Conservation (phyloP, 2,329 filamentous ascomycete genomes). For the Cercospora sojina region DNA sequence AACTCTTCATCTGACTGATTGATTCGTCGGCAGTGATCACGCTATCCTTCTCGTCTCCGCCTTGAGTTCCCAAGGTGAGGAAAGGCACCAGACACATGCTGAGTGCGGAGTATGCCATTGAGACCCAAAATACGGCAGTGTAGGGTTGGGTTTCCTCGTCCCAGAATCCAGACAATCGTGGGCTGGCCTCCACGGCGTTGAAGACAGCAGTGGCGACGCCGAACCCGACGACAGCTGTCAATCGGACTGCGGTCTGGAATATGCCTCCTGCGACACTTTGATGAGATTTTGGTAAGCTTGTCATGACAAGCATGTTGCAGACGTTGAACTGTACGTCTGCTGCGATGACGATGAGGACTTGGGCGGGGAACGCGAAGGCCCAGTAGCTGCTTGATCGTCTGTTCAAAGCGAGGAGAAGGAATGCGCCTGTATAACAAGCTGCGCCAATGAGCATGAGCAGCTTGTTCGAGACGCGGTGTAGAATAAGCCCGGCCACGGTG, state of each 20-base stretch:
- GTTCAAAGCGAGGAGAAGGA: slow-evolving; percentile 8
- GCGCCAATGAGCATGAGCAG: slow-evolving; percentile 7
- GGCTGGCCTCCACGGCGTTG: not conserved
- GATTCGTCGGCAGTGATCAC: not conserved
- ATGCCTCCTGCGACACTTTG: slow-evolving; percentile 14
- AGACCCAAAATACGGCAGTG: slow-evolving; percentile 10
- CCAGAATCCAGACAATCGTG: not conserved
- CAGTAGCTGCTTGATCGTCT: slow-evolving; percentile 10
- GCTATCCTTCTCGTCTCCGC: not conserved
- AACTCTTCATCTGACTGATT: not conserved
- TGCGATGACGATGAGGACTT: slow-evolving; percentile 10
- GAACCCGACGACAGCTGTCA: slow-evolving; percentile 7
- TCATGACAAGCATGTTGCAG: slow-evolving; percentile 16
- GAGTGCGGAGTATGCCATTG: slow-evolving; percentile 3
- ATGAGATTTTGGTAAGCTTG: slow-evolving; percentile 10
- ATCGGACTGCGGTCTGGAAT: slow-evolving; percentile 11
- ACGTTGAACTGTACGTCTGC: slow-evolving; percentile 15
- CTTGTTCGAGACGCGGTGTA: slow-evolving; percentile 14
- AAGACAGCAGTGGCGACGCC: slow-evolving; percentile 10
- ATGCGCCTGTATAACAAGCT: slow-evolving; percentile 7
- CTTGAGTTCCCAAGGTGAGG: slow-evolving; percentile 7
- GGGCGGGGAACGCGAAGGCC: slow-evolving; percentile 15
- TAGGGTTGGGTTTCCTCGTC: slow-evolving; percentile 11
- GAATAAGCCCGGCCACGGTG: slow-evolving; percentile 3
- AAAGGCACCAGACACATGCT: slow-evolving; percentile 13